Evolutionary conservation across 768 basidiomycete genomes (phyloP).

Genomic region (Rhizopogon vulgaris): DNA sequence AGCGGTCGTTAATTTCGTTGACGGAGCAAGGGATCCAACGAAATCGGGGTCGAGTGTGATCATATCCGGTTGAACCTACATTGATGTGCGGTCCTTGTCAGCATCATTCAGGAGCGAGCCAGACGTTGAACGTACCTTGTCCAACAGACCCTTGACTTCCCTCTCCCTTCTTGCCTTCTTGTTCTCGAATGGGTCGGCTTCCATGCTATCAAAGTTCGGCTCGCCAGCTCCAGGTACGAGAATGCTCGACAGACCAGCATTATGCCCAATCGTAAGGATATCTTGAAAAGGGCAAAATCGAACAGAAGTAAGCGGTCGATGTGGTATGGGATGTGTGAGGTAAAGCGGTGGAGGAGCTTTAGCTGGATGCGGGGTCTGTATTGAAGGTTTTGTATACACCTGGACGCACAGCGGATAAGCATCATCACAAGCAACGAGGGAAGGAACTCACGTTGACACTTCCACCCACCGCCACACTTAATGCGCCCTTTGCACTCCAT

Average conservation of each 20-base stretch:
- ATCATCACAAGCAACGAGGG: not conserved
- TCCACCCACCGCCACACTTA: slow-evolving; percentile 80
- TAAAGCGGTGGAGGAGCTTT: slow-evolving; percentile 73
- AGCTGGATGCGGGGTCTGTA: slow-evolving; percentile 47
- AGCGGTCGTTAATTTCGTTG: slow-evolving; percentile 50
- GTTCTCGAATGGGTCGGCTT: slow-evolving; percentile 94
- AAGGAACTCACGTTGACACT: slow-evolving; percentile 65
- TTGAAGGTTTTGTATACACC: slow-evolving; percentile 69
- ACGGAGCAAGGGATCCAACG: slow-evolving; percentile 62
- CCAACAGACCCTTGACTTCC: slow-evolving; percentile 85
- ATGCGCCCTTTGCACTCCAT: slow-evolving; percentile 81
- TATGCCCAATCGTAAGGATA: slow-evolving; percentile 73
- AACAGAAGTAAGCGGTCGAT: slow-evolving; percentile 66
- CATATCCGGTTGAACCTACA: slow-evolving; percentile 84
- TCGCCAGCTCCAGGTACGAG: slow-evolving; percentile 92
- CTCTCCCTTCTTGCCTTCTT: slow-evolving; percentile 76
- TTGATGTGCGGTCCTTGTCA: not conserved
- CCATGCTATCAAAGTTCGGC: slow-evolving; percentile 88
- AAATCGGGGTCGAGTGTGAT: slow-evolving; percentile 80
- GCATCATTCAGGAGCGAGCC: not conserved
- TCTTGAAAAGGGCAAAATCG: slow-evolving; percentile 91
- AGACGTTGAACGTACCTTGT: slow-evolving; percentile 54
- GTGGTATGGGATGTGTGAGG: slow-evolving; percentile 80
- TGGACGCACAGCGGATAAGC: slow-evolving; percentile 22
- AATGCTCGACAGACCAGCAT: slow-evolving; percentile 73